phyloP scores from a whole-genome alignment of 192 early-diverging fungal species.

The Backusella australiensis region DNA sequence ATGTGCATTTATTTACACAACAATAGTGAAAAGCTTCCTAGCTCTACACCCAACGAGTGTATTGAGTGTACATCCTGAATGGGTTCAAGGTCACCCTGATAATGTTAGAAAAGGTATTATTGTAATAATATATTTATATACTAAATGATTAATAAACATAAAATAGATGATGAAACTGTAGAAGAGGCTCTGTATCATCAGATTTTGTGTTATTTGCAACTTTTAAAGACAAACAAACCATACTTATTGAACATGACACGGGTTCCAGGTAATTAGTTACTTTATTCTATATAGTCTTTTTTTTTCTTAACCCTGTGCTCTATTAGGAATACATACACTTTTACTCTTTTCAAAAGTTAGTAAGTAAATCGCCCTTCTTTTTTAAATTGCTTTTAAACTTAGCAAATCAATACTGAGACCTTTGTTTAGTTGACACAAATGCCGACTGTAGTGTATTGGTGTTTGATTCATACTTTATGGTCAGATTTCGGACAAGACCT shows the following conservation, averaged over 20 bases:
- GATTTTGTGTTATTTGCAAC: slow-evolving; percentile 58
- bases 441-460: slow-evolving; percentile 52
- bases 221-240: slow-evolving; percentile 66
- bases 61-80: slow-evolving; percentile 54
- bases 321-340: slow-evolving; percentile 43
- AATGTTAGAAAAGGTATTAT: slow-evolving; percentile 31
- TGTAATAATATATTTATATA: background rate
- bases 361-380: slow-evolving; percentile 28
- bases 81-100: slow-evolving; percentile 42
- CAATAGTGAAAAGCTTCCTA: slow-evolving; percentile 45
- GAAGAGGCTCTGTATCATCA: slow-evolving; percentile 43
- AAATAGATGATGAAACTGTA: slow-evolving; percentile 29
- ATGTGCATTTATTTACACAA: background rate
- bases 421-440: slow-evolving; percentile 53
- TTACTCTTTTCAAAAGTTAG: slow-evolving; percentile 57
- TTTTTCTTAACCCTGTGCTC: background rate
- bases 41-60: slow-evolving; percentile 64
- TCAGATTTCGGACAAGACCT: slow-evolving; percentile 43
- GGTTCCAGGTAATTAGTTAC: slow-evolving; percentile 40
- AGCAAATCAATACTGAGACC: background rate
- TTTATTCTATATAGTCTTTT: background rate
- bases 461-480: slow-evolving; percentile 55
- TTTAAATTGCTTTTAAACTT: background rate
- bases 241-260: slow-evolving; percentile 61
- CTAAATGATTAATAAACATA: background rate